phyloP scores from a whole-genome alignment of 1,284 basidiomycete genomes.

The Sporisorium sorghi region DNA sequence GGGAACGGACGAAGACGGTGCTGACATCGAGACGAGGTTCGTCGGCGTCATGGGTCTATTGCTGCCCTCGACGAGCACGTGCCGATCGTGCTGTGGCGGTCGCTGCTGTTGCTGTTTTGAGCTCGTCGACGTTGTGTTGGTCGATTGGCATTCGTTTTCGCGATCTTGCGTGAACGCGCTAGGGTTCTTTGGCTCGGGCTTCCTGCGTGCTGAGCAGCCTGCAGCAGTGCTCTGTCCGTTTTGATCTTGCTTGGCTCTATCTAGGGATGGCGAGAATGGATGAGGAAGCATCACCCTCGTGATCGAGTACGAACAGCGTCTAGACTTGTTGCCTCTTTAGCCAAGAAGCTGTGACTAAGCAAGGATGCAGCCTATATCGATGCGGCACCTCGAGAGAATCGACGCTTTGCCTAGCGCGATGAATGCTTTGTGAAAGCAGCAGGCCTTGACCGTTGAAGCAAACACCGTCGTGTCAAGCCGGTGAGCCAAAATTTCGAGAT shows the following conservation, averaged over 20 bases:
- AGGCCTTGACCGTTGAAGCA: too few species aligned
- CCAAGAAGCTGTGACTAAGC: background rate
- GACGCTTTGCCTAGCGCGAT: background rate
- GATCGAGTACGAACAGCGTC: background rate
- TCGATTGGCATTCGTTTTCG: conserved; percentile 6
- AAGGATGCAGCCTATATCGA: conserved; percentile 1
- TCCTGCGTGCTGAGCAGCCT: background rate
- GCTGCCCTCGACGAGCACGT: conserved; percentile 20
- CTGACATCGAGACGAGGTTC: conserved; percentile 25
- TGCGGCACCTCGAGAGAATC: background rate
- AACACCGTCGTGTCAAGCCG: background rate
- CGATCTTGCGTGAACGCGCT: background rate
- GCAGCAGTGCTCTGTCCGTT: background rate
- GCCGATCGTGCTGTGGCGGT: conserved; percentile 4
- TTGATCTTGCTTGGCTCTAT: conserved; percentile 11
- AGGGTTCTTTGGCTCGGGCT: background rate
- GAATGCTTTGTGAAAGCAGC: conserved; percentile 3
- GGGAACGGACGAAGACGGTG: conserved; percentile 25
- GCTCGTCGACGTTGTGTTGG: background rate
- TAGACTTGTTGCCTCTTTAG: background rate
- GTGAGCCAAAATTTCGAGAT: background rate
- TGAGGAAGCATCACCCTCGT: conserved; percentile 10
- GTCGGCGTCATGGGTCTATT: conserved; percentile 39
- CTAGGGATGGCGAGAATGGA: conserved; percentile 7
- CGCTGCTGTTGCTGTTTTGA: background rate